Percentiles rank a stretch among this genome's conserved stretches.
Evolutionary conservation across 169 alveolate genomes (phyloP).

Genomic region (Theileria annulata): DNA sequence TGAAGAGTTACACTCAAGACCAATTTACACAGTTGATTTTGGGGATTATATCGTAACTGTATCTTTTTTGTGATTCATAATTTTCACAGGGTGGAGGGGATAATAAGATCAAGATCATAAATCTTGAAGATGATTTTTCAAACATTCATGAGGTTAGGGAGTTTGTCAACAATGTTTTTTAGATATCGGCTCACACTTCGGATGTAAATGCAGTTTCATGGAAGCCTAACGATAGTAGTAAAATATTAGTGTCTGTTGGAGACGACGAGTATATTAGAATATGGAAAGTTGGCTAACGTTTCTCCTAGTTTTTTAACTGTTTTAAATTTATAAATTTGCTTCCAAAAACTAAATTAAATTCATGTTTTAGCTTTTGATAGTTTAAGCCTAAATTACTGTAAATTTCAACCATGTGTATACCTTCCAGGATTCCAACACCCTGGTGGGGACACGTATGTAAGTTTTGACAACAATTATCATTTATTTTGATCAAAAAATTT

Average conservation of each 20-base stretch:
- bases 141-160: constrained; percentile 8
- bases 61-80: neutral
- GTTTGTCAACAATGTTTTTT: neutral
- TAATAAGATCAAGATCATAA: constrained; percentile 46
- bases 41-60: constrained; percentile 53
- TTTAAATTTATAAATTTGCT: neutral
- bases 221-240: constrained; percentile 52
- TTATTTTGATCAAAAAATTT: neutral
- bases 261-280: constrained; percentile 75
- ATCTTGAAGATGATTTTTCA: constrained; percentile 16
- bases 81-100: constrained; percentile 64
- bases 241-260: constrained; percentile 70
- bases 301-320: neutral
- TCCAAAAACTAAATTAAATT: neutral
- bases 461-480: neutral
- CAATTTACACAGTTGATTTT: constrained; percentile 70
- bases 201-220: constrained; percentile 78
- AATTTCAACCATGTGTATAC: neutral
- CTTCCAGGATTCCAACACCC: neutral
- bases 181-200: constrained; percentile 70
- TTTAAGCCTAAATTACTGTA: neutral
- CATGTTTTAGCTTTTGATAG: constrained; percentile 1
- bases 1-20: constrained; percentile 69
- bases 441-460: constrained; percentile 1
- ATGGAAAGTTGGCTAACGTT: constrained; percentile 54